phyloP scores from a whole-genome alignment of 345 rosid species.

The Aethionema arabicum region DNA sequence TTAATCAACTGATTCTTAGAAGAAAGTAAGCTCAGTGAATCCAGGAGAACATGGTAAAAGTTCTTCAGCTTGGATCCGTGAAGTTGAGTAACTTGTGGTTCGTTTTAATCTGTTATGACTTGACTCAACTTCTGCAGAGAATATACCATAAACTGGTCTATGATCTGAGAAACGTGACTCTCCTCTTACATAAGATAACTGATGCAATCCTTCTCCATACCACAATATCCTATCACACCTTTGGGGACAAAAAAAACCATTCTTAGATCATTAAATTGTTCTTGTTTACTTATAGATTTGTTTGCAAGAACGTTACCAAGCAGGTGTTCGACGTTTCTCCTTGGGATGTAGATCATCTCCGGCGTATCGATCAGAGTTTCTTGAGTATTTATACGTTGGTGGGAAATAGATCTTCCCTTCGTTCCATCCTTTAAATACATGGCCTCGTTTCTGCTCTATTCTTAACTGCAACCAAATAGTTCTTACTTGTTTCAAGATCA shows the following conservation, averaged over 20 bases:
- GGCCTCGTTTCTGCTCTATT: slow-evolving; percentile 84
- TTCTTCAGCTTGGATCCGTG: slow-evolving; percentile 90
- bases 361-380: slow-evolving; percentile 92
- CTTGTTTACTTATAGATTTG: neutral
- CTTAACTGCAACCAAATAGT: slow-evolving; percentile 56
- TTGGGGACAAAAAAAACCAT: slow-evolving; percentile 6
- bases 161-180: slow-evolving; percentile 97
- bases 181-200: slow-evolving; percentile 80
- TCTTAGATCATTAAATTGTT: slow-evolving; percentile 13
- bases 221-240: slow-evolving; percentile 98
- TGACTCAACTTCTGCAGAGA: slow-evolving; percentile 91
- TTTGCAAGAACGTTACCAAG: slow-evolving; percentile 62
- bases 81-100: slow-evolving; percentile 66
- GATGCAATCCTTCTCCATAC: slow-evolving; percentile 96
- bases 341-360: slow-evolving; percentile 89
- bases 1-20: slow-evolving; percentile 41
- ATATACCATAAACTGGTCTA: slow-evolving; percentile 93
- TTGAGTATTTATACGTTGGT: slow-evolving; percentile 97
- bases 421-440: slow-evolving; percentile 85
- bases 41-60: slow-evolving; percentile 85
- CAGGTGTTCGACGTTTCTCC: slow-evolving; percentile 98
- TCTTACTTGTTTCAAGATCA: slow-evolving; percentile 2
- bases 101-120: slow-evolving; percentile 68
- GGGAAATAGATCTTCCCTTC: slow-evolving; percentile 98
- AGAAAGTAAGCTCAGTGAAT: slow-evolving; percentile 90